phyloP scores from a whole-genome alignment of 352 stramenopile species.

The Phytophthora vignae region DNA sequence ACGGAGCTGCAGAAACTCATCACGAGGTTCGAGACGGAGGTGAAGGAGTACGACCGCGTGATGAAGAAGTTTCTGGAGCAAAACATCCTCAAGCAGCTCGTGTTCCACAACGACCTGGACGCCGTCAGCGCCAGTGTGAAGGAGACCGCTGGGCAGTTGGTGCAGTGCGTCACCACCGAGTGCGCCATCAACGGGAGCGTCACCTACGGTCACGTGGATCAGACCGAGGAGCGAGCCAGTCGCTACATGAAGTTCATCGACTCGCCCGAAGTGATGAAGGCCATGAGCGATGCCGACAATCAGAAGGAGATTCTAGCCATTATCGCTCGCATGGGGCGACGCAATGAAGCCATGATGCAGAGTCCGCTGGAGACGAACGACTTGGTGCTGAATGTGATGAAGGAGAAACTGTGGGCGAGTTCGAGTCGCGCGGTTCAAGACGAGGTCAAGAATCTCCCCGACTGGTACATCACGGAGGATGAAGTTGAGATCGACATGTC shows the following conservation, averaged over 20 bases:
- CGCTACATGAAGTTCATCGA: neutral
- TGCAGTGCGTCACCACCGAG: neutral
- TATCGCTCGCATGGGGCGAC: neutral
- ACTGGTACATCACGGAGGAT: neutral
- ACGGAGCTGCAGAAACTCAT: neutral
- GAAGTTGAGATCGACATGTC: neutral
- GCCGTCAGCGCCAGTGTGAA: neutral
- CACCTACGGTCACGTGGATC: neutral
- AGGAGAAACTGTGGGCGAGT: neutral
- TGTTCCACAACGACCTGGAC: neutral
- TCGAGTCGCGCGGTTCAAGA: neutral
- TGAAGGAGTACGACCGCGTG: neutral
- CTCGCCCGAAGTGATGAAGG: neutral
- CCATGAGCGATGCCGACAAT: neutral
- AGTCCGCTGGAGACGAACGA: neutral
- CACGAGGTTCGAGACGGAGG: neutral
- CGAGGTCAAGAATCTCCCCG: neutral
- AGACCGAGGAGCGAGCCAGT: neutral
- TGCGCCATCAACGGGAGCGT: neutral
- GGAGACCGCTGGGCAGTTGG: neutral
- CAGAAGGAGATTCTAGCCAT: neutral
- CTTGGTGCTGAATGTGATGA: neutral
- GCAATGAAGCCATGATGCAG: constrained; percentile 1
- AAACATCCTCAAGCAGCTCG: constrained; percentile 3
- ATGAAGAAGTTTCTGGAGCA: neutral